Evolutionary conservation across 495 filamentous ascomycete genomes (phyloP).

Genomic region (Tuber umbilicatum): DNA sequence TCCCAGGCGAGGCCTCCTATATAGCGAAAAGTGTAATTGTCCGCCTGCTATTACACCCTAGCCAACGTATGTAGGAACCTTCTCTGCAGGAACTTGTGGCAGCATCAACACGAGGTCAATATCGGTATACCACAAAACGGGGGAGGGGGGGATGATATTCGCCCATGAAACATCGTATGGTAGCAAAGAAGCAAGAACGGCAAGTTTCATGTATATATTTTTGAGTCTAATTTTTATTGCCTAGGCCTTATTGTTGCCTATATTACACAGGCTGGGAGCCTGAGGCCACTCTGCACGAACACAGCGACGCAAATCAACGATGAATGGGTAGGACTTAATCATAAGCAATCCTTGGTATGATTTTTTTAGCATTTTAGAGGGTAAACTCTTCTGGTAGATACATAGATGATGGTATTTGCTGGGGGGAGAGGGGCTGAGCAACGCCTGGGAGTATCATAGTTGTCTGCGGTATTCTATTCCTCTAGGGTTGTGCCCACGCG

Average conservation of each 20-base stretch:
- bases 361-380: background rate
- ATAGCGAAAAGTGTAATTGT: background rate
- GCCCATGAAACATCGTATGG: background rate
- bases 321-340: background rate
- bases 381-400: background rate
- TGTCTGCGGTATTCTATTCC: background rate
- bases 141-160: background rate
- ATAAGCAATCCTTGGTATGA: background rate
- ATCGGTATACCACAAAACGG: background rate
- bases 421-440: background rate
- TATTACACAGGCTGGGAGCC: too few species aligned
- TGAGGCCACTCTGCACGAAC: too few species aligned
- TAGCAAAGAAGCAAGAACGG: background rate
- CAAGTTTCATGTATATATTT: background rate
- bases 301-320: background rate
- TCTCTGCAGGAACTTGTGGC: background rate
- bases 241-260: background rate
- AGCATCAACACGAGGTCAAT: background rate
- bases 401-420: background rate
- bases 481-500: background rate
- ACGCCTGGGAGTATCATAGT: background rate
- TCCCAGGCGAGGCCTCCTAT: background rate
- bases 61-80: background rate
- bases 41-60: background rate
- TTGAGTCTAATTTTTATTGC: background rate